A percentile compares a stretch with the other conserved stretches of the same genome.
Conservation (phyloP, 495 filamentous ascomycete genomes). For the Massariosphaeria phaeospora region DNA sequence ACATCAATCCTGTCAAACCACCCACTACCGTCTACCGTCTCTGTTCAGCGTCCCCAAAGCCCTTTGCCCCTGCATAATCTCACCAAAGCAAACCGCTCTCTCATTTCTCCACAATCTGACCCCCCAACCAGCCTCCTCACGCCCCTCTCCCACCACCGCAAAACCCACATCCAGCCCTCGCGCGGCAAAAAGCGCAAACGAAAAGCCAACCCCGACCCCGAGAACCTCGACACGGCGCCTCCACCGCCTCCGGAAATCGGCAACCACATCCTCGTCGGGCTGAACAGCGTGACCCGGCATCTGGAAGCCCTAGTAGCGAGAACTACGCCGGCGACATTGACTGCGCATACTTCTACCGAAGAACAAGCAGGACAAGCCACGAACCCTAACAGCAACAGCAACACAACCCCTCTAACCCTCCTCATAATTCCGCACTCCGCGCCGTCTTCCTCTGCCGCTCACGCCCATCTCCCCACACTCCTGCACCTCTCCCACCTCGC, state of each 20-base stretch:
- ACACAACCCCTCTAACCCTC: constrained; percentile 8
- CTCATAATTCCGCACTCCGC: constrained; percentile 20
- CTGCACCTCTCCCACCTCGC: constrained; percentile 43
- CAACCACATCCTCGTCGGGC: constrained; percentile 53
- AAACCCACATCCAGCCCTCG: constrained; percentile 45
- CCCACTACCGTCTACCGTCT: too few species aligned
- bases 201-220: background rate
- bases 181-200: constrained; percentile 48
- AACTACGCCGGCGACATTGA: background rate
- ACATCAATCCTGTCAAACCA: background rate
- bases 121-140: constrained; percentile 47
- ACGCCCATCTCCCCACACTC: constrained; percentile 53
- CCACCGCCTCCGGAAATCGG: constrained; percentile 46
- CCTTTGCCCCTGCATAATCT: too few species aligned
- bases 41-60: too few species aligned
- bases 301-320: constrained; percentile 46
- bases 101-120: background rate
- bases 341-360: background rate
- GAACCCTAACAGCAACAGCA: background rate
- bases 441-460: constrained; percentile 47
- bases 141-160: constrained; percentile 53
- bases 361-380: background rate
- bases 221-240: constrained; percentile 26
- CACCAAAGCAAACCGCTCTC: too few species aligned
- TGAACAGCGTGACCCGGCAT: constrained; percentile 52